Conservation (phyloP, 2,329 filamentous ascomycete species). For the Tricladium varicosporioides region DNA sequence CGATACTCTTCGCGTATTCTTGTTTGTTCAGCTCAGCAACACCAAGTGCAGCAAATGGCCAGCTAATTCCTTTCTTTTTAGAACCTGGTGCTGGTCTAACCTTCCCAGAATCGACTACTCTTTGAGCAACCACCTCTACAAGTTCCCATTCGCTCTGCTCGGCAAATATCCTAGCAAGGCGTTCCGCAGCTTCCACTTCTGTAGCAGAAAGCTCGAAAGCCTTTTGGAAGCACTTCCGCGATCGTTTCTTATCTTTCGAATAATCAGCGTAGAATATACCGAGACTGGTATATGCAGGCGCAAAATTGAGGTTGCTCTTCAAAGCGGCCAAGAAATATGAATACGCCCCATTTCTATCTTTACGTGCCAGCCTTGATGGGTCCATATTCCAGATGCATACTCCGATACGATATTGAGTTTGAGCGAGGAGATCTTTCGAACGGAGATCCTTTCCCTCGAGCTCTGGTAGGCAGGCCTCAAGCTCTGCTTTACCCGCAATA, state of each 20-base stretch:
- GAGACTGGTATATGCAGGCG: slow-evolving; percentile 86
- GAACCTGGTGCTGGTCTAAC: slow-evolving; percentile 88
- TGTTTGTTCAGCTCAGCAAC: slow-evolving; percentile 94
- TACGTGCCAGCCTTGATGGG: slow-evolving; percentile 69
- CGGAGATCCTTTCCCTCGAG: slow-evolving; percentile 61
- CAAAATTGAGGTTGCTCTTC: slow-evolving; percentile 82
- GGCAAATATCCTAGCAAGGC: slow-evolving; percentile 81
- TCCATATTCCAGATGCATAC: slow-evolving; percentile 85
- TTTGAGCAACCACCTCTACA: slow-evolving; percentile 86
- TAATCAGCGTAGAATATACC: slow-evolving; percentile 93
- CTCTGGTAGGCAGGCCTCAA: slow-evolving; percentile 67
- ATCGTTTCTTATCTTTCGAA: slow-evolving; percentile 79
- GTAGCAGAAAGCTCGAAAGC: slow-evolving; percentile 88
- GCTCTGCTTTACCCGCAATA: slow-evolving; percentile 60
- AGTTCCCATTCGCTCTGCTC: slow-evolving; percentile 93
- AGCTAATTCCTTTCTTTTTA: slow-evolving; percentile 88
- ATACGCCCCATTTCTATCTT: slow-evolving; percentile 79
- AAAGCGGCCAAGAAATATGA: slow-evolving; percentile 78
- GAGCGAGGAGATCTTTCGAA: slow-evolving; percentile 71
- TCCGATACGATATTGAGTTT: slow-evolving; percentile 84
- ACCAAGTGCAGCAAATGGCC: slow-evolving; percentile 91
- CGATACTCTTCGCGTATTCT: slow-evolving; percentile 83
- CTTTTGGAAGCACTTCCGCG: slow-evolving; percentile 92
- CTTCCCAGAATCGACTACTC: slow-evolving; percentile 92
- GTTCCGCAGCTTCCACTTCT: slow-evolving; percentile 83